Conservation (phyloP, 805 yeast genomes). For the Lipomyces yamanashiensis region DNA sequence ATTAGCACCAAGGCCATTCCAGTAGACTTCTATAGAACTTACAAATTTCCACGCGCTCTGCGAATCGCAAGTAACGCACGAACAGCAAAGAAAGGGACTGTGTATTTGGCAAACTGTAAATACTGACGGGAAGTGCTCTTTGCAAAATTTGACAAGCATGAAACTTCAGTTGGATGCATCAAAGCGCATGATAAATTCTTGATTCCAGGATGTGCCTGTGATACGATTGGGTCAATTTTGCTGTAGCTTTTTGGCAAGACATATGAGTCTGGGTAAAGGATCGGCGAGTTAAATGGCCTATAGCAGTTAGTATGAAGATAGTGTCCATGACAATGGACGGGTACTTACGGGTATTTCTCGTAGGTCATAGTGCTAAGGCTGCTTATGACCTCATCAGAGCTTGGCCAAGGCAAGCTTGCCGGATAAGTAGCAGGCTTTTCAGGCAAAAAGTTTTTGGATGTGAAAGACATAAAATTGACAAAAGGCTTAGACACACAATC, state of each 20-base stretch:
- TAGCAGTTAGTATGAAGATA: neutral
- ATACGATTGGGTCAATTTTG: slow-evolving; percentile 32
- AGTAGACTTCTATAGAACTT: neutral
- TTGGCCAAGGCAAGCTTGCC: slow-evolving; percentile 44
- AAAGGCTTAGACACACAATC: slow-evolving; percentile 45
- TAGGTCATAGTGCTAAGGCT: slow-evolving; percentile 43
- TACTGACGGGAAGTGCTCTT: slow-evolving; percentile 17
- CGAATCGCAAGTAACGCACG: slow-evolving; percentile 3
- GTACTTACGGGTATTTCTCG: slow-evolving; percentile 43
- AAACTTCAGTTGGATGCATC: slow-evolving; percentile 33
- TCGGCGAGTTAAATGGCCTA: slow-evolving; percentile 38
- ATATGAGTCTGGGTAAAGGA: slow-evolving; percentile 35
- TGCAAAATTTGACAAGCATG: slow-evolving; percentile 26
- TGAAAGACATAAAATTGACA: slow-evolving; percentile 40
- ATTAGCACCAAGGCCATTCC: too few relatives aligned
- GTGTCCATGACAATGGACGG: neutral
- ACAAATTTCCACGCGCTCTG: neutral
- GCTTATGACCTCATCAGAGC: slow-evolving; percentile 41
- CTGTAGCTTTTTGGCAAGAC: slow-evolving; percentile 29
- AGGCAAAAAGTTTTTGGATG: slow-evolving; percentile 44
- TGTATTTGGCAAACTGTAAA: slow-evolving; percentile 19
- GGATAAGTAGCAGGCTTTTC: slow-evolving; percentile 43
- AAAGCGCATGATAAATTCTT: slow-evolving; percentile 32
- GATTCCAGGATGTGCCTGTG: slow-evolving; percentile 36
- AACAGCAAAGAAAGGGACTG: slow-evolving; percentile 20